phyloP scores from a whole-genome alignment of 2,329 filamentous ascomycete species.

The Talaromyces islandicus region DNA sequence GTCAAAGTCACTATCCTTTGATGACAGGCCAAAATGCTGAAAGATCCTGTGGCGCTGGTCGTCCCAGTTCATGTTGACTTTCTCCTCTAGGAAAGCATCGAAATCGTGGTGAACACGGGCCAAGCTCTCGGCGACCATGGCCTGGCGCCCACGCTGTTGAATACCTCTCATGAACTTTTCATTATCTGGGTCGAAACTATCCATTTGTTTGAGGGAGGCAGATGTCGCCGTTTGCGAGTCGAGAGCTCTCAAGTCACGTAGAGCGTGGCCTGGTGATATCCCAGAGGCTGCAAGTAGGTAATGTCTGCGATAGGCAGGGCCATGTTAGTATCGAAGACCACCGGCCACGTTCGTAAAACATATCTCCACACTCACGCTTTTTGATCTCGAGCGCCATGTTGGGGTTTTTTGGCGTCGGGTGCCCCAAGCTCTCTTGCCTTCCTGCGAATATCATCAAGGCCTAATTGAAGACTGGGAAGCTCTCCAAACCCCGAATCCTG shows the following conservation, averaged over 20 bases:
- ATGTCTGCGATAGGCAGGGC: slow-evolving; percentile 50
- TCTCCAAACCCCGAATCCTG: slow-evolving; percentile 57
- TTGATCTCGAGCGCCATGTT: slow-evolving; percentile 38
- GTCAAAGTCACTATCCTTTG: slow-evolving; percentile 44
- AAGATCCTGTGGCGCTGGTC: slow-evolving; percentile 89
- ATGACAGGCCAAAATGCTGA: slow-evolving; percentile 82
- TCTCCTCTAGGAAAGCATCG: slow-evolving; percentile 88
- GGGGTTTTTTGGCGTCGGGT: slow-evolving; percentile 46
- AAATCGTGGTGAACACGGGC: slow-evolving; percentile 87
- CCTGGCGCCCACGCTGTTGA: slow-evolving; percentile 83
- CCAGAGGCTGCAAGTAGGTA: slow-evolving; percentile 91
- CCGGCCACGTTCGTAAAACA: neutral
- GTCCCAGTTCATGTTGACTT: slow-evolving; percentile 93
- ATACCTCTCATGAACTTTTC: slow-evolving; percentile 75
- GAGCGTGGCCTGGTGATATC: slow-evolving; percentile 76
- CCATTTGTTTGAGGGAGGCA: slow-evolving; percentile 27
- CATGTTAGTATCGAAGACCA: neutral
- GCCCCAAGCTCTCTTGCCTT: slow-evolving; percentile 73
- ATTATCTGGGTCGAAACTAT: slow-evolving; percentile 49
- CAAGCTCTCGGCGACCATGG: slow-evolving; percentile 86
- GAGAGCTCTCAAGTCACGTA: slow-evolving; percentile 82
- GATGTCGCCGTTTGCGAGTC: slow-evolving; percentile 56
- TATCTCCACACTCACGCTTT: slow-evolving; percentile 46
- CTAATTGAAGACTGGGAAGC: slow-evolving; percentile 82
- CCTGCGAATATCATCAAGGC: slow-evolving; percentile 76